phyloP scores from a whole-genome alignment of 31 red algal genomes.

The Endocladia muricata region DNA sequence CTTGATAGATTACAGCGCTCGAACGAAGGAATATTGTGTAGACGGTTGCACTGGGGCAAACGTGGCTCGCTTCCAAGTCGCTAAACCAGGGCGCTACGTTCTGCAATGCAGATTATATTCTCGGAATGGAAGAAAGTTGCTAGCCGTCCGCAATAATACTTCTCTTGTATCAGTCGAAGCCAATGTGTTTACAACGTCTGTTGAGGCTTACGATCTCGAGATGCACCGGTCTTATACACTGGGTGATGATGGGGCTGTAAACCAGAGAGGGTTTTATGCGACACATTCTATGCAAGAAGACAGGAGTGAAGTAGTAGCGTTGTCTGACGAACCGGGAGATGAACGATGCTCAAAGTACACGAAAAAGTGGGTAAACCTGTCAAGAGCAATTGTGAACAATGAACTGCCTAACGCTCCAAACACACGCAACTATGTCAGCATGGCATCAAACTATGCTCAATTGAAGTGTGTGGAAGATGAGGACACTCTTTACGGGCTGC shows the following conservation, averaged over 20 bases:
- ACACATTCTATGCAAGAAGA: slow-evolving; percentile 35
- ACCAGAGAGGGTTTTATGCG: slow-evolving; percentile 61
- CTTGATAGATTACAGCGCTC: slow-evolving; percentile 21
- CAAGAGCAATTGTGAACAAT: slow-evolving; percentile 36
- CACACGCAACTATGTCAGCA: slow-evolving; percentile 44
- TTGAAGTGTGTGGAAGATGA: slow-evolving; percentile 50
- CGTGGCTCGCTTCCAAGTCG: slow-evolving; percentile 38
- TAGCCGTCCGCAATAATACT: slow-evolving; percentile 47
- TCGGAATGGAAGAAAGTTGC: slow-evolving; percentile 46
- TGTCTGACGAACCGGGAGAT: slow-evolving; percentile 20
- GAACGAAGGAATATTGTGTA: slow-evolving; percentile 52
- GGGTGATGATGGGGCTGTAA: slow-evolving; percentile 64
- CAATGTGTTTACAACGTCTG: background rate
- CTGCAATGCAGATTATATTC: slow-evolving; percentile 56
- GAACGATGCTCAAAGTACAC: slow-evolving; percentile 19
- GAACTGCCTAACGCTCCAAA: slow-evolving; percentile 58
- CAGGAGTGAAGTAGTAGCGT: slow-evolving; percentile 4
- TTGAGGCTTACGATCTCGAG: slow-evolving; percentile 22
- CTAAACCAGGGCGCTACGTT: slow-evolving; percentile 45
- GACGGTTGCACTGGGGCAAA: slow-evolving; percentile 72
- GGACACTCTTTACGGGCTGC: slow-evolving; percentile 54
- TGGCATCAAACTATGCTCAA: slow-evolving; percentile 62
- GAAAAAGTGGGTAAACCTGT: slow-evolving; percentile 49
- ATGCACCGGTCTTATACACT: slow-evolving; percentile 29
- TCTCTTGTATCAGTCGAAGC: slow-evolving; percentile 15